phyloP scores from a whole-genome alignment of 306 rosid genomes.

The Coriaria nepalensis region DNA sequence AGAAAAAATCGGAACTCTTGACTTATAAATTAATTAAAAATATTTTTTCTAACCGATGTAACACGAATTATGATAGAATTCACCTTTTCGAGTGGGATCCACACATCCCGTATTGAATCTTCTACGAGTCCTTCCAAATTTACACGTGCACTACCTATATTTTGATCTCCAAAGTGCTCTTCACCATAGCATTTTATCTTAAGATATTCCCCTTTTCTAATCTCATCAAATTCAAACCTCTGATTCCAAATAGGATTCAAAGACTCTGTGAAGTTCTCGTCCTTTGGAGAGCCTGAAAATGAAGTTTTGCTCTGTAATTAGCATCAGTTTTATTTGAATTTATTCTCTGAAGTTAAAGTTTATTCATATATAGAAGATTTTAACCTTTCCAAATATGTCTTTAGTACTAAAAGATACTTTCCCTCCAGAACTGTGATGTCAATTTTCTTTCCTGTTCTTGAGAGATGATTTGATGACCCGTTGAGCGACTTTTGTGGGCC shows the following conservation, averaged over 20 bases:
- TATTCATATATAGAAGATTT: conserved; percentile 1
- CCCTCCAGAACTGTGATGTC: conserved; percentile 61
- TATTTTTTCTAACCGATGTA: too few species aligned
- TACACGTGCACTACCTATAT: conserved; percentile 78
- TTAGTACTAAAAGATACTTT: conserved; percentile 49
- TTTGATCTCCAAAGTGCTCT: conserved; percentile 70
- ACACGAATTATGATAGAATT: too few species aligned
- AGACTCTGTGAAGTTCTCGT: conserved; percentile 41
- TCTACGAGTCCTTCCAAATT: conserved; percentile 85
- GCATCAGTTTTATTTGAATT: background rate
- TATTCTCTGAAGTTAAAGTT: background rate
- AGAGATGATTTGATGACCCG: conserved; percentile 55
- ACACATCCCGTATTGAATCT: conserved; percentile 58
- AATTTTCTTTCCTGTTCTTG: conserved; percentile 81
- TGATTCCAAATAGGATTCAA: conserved; percentile 64
- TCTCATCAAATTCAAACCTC: conserved; percentile 71
- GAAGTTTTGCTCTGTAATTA: conserved; percentile 14
- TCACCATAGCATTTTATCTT: conserved; percentile 57
- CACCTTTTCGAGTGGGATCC: conserved; percentile 90
- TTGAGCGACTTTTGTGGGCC: conserved; percentile 33
- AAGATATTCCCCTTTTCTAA: conserved; percentile 66
- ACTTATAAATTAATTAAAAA: too few species aligned
- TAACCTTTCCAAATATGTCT: conserved; percentile 77
- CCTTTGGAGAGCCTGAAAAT: conserved; percentile 45
- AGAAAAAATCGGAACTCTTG: too few species aligned